Evolutionary conservation across 768 basidiomycete genomes (phyloP), one percentile per base, ranked within the genome.

Genomic region (Porpolomopsis calyptriformis): DNA sequence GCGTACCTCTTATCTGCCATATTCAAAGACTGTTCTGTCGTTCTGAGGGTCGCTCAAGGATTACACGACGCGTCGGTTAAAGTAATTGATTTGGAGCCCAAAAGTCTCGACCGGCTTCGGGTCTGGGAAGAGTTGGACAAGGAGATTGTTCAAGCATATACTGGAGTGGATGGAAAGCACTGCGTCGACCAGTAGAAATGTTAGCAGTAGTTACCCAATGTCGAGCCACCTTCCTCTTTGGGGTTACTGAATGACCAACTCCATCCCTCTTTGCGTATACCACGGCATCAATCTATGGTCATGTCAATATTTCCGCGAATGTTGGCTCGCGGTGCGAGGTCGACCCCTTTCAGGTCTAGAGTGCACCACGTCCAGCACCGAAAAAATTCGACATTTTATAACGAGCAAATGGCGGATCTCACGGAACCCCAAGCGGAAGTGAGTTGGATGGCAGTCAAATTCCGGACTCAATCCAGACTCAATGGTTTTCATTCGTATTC

Each of bases 21-120:
- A 4, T 91, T 99, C 73, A 99, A 99, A 61, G 94, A 99, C 61
- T 99, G 94, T 64, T 96, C 93, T 19, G 56, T 67, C 39, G 61
- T 74, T 49, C 49, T 66, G 45, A 62, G 64, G 49, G 53, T 70
- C 19, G 59, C 64, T 49, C 58, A 26, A 5, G 12, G 59, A 49
- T 46, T 67, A 36, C 53, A 51, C 41, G 49, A 55, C 16, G 51
- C 60, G 10, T 63, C 64, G 14, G 71, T 86, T 22, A 80, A 76
- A 24, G 66, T 91, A 27, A 88, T 97, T 53, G 94, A 98, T 61
- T 65, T 96, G 40, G 94, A 93, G 61, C 70, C 79, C 46, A 97
- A 98, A 65, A 70, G 73, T 40, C 63, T 85, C 53, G 58, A 64
- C 22, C 75, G 80, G 54, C 57, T 97, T 44, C 60, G 55, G 31